These are phyloP conservation scores for Penicillium sp. DNA, from an alignment of 2,329 filamentous ascomycete genomes.

Conservation along the genomic window DNA sequence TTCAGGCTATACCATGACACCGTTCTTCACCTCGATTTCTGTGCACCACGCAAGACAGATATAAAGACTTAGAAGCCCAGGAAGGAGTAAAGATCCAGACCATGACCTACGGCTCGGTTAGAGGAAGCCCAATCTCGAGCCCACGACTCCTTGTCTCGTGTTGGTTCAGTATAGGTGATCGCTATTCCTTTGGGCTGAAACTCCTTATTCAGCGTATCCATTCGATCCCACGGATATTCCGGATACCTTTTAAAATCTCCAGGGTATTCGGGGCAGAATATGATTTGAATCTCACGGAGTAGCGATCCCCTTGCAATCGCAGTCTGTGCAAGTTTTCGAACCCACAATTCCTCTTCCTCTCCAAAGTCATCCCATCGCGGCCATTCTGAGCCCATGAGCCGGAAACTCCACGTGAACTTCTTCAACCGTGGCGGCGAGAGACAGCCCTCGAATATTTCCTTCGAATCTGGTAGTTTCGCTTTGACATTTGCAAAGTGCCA, in stretches of 20 bases:
- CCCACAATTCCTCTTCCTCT: not conserved
- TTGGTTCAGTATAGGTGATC: not conserved
- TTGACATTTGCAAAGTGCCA: not conserved
- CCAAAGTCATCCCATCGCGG: not conserved
- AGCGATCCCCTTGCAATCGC: not conserved
- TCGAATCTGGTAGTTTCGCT: not conserved
- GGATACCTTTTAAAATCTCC: not conserved
- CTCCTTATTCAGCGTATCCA: not conserved
- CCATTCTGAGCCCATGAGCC: not conserved
- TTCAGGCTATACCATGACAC: too few species aligned
- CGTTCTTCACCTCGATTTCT: too few species aligned
- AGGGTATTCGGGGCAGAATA: not conserved
- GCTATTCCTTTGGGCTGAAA: not conserved
- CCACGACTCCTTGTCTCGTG: not conserved
- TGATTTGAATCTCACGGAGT: not conserved
- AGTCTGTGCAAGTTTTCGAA: not conserved
- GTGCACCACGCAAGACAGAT: too few species aligned
- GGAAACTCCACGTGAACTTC: not conserved
- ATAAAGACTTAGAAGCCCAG: too few species aligned
- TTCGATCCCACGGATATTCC: not conserved
- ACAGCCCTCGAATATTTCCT: not conserved
- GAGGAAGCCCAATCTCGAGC: not conserved
- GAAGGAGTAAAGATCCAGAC: too few species aligned
- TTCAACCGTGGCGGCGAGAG: not conserved
- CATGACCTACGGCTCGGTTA: too few species aligned